Base-by-base conservation (phyloP, 176 grass and related monocot species). In the Oryza longistaminata region DNA sequence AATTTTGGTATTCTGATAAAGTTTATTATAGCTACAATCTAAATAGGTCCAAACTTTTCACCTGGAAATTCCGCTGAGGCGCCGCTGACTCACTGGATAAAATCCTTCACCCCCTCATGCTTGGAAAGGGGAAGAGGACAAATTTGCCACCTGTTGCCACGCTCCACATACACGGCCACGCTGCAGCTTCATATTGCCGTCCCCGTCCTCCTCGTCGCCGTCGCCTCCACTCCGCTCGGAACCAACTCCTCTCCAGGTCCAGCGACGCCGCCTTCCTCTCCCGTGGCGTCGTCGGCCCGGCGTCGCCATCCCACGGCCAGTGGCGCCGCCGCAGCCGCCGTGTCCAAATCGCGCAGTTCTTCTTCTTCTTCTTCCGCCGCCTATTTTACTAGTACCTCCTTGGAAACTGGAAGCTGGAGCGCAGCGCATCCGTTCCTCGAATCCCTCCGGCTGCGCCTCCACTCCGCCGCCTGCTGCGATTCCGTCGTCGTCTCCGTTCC, bases 231-330 rank as follows among this genome's bases (percentile, higher is more conserved):
- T 50, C 14, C 13, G 3, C 48, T 6, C 29, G 3, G 29, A 31
- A 31, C 29, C 29, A 31, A 31, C 29, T 31, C 29, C 29, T 31
- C 2, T 31, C 29, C 29, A 31, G 29, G 34, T 35, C 34, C 35
- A 6, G 35, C 35, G 5, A 37, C 35, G 4, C 35, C 35, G 35
- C 5, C 35, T 37, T 37, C 35, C 35, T 19, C 15, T 52, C 74
- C 5, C 35, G 4, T 5, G 29, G 29, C 12, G 26, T 31, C 35
- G 66, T 71, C 3, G 55, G 11, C 53, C 29, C 4, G 55, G 11
- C 53, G 42, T 88, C 67, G 73, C 75, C 75, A 16, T 79, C 85
- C 85, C 85, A 37, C 35, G 35, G 34, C 48, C 48, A 1, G 49
- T 52, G 1, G 49, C 76, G 1, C 22, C 43, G 45, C 22, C 9